Base-by-base conservation (phyloP, 2,329 filamentous ascomycete genomes). In the Penicillium verrucosum region DNA sequence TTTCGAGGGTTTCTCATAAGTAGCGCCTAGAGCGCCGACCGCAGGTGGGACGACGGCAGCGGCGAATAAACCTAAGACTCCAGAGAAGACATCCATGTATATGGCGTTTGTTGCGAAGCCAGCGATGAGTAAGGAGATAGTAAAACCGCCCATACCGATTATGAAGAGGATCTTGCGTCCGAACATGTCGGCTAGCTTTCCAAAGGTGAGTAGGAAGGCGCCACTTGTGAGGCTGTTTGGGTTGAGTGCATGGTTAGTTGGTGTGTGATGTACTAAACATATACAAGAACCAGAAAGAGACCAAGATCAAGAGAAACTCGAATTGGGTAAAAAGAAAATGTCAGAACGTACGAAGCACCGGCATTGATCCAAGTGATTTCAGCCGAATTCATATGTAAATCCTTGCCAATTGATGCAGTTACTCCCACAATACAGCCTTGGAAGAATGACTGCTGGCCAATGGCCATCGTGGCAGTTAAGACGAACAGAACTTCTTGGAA, bases 301-400 rank as follows among this genome's bases (percentile, higher is more conserved):
- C 32, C 12, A 5, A 23, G 21, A 21, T 37, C 9, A 25, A 29
- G 38, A 14, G n/a, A 38, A 18, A 21, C 45, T 29, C 21, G 29
- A 38, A 25, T 4, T 8, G 1, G 18, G 30, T 34, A 41, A 12
- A 23, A 11, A 36, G 38, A 2, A 36, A 41, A 12, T 30, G 29
- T 2, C 1, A 6, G 5, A 32, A 32, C 78, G 45, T 73, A 82
- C 75, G 82, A 82, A 38, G 82, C 78, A n/a, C 85, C 80, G 8
- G 85, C 85, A 45, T 79, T 80, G 58, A 89, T 85, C 86, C 86
- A 89, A 0, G 85, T 86, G 25, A 89, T 82, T 65, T 89, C 80
- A 1, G 85, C 82, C 45, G 82, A 83, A 3, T 80, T 83, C 85
- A 89, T 89, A 44, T 77, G 66, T 53, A 89, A 70, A 58, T 87